These are phyloP conservation scores for Coemansia sp. DNA, from an alignment of 192 early-diverging fungal genomes.

Conservation along the genomic window DNA sequence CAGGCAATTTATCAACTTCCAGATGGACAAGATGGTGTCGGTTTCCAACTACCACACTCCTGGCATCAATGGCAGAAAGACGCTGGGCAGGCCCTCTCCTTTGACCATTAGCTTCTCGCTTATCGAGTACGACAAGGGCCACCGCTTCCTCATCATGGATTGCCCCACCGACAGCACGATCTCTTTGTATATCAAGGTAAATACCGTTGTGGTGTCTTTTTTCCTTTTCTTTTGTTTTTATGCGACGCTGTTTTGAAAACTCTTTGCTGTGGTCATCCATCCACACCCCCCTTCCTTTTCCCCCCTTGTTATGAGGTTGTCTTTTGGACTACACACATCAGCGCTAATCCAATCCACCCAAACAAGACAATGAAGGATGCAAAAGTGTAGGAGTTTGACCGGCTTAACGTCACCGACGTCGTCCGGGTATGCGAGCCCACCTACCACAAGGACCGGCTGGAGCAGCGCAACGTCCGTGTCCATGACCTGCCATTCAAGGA, in stretches of 20 bases:
- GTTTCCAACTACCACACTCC: constrained; percentile 46
- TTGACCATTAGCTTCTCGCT: constrained; percentile 53
- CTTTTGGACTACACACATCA: no score
- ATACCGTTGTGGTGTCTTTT: not conserved
- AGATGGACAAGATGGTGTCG: constrained; percentile 49
- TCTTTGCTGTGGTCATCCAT: no score
- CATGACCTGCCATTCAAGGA: constrained; percentile 91
- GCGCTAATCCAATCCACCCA: not conserved
- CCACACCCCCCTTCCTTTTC: no score
- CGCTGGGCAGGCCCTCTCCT: constrained; percentile 49
- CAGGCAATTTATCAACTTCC: not conserved
- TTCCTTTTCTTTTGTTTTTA: not conserved
- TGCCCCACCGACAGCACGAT: constrained; percentile 85
- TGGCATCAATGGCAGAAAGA: constrained; percentile 39
- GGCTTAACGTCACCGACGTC: constrained; percentile 77
- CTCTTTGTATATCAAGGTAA: constrained; percentile 65
- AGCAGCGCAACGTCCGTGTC: constrained; percentile 66
- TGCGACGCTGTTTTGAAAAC: no score
- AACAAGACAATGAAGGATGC: constrained; percentile 9
- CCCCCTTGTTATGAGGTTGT: no score
- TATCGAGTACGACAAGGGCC: constrained; percentile 47
- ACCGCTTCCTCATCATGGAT: constrained; percentile 90
- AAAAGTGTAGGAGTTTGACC: constrained; percentile 61
- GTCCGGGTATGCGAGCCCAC: constrained; percentile 92
- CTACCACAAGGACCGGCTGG: constrained; percentile 65